Conservation (phyloP, 208 protist genomes). For the Acanthamoeba sp. region DNA sequence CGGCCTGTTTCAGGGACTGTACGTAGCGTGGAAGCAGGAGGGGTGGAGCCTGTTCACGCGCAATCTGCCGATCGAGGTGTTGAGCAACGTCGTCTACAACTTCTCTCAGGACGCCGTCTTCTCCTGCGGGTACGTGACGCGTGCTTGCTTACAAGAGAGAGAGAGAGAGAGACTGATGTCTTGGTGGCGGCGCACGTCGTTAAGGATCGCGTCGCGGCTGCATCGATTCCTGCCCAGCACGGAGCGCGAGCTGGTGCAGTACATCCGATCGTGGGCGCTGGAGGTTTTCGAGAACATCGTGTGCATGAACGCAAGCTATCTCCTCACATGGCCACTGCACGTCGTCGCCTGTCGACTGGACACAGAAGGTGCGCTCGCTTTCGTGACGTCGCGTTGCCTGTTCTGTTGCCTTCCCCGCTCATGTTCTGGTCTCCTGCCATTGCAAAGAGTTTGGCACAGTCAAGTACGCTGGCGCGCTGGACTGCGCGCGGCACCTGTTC, state of each 20-base stretch:
- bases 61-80: not conserved
- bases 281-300: conserved; percentile 7
- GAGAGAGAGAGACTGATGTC: too few relatives aligned
- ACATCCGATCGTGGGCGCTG: not conserved
- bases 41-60: not conserved
- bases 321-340: not conserved
- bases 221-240: not conserved
- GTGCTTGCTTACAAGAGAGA: too few relatives aligned
- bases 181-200: not conserved
- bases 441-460: not conserved
- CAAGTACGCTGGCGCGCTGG: not conserved
- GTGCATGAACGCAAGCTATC: conserved; percentile 18
- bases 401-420: too few relatives aligned
- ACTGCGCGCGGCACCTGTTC: conserved; percentile 1
- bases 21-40: not conserved
- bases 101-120: conserved; percentile 21
- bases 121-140: not conserved
- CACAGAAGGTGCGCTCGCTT: not conserved
- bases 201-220: not conserved
- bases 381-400: too few relatives aligned
- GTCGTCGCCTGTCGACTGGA: not conserved
- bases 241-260: not conserved
- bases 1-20: not conserved
- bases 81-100: not conserved
- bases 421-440: too few relatives aligned